phyloP scores from a whole-genome alignment of 306 rosid species.

The Begonia loranthoides region DNA sequence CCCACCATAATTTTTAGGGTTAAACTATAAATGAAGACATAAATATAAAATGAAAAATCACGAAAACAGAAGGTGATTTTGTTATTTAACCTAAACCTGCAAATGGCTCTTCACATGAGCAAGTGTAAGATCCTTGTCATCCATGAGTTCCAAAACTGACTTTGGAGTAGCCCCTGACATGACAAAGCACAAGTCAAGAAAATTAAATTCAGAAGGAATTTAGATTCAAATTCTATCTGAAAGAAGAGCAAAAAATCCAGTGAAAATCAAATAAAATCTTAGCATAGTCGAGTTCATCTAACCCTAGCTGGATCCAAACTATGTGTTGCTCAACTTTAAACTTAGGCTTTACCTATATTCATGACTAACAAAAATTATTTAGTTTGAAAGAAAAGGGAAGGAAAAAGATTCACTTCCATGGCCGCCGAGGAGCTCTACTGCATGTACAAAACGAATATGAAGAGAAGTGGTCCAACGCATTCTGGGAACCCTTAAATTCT shows the following conservation, averaged over 20 bases:
- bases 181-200: background rate
- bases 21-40: background rate
- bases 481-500: conserved; percentile 83
- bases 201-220: too few species aligned
- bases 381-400: background rate
- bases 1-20: conserved; percentile 1
- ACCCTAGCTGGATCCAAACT: background rate
- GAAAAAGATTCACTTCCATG: conserved; percentile 55
- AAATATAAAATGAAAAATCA: conserved; percentile 2
- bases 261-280: too few species aligned
- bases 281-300: background rate
- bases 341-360: background rate
- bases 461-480: conserved; percentile 96
- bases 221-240: too few species aligned
- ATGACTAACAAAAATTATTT: too few species aligned
- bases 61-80: background rate
- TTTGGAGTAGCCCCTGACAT: conserved; percentile 86
- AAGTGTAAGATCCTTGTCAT: conserved; percentile 86
- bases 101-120: conserved; percentile 98
- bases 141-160: conserved; percentile 88
- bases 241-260: too few species aligned
- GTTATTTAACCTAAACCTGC: conserved; percentile 40
- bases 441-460: conserved; percentile 78
- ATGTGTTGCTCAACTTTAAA: background rate
- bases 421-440: conserved; percentile 90